These are phyloP conservation scores for Salix purpurea DNA, from an alignment of 345 rosid species.

Conservation along the genomic window DNA sequence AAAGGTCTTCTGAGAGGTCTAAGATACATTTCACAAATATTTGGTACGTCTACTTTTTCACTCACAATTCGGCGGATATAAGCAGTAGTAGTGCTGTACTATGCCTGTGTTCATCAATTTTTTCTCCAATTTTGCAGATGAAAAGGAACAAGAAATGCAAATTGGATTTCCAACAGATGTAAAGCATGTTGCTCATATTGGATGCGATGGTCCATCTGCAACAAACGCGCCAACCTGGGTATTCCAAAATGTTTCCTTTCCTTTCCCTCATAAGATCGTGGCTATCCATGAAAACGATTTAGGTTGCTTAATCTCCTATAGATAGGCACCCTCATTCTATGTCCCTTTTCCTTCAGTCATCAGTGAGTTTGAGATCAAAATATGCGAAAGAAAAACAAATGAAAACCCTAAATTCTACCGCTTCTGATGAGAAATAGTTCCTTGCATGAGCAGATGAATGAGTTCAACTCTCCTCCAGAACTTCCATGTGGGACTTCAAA, in stretches of 20 bases:
- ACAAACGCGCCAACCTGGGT: constrained; percentile 62
- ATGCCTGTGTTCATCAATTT: neutral
- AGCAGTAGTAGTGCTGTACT: neutral
- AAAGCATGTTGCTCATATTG: constrained; percentile 76
- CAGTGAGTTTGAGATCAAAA: neutral
- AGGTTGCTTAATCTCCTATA: neutral
- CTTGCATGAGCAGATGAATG: constrained; percentile 38
- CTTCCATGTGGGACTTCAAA: constrained; percentile 1
- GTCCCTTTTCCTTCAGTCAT: neutral
- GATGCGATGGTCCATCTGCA: constrained; percentile 56
- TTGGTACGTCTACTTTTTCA: constrained; percentile 32
- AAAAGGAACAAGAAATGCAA: constrained; percentile 51
- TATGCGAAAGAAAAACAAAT: too few relatives aligned
- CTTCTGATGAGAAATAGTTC: neutral
- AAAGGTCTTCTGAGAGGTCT: constrained; percentile 61
- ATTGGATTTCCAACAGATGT: constrained; percentile 81
- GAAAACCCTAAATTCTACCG: neutral
- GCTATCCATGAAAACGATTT: neutral
- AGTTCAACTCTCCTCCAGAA: constrained; percentile 21
- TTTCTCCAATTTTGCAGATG: constrained; percentile 29
- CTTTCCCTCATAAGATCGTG: neutral
- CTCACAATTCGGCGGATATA: neutral
- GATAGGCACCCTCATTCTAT: neutral
- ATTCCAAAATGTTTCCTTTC: neutral
- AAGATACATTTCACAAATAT: constrained; percentile 46